These are phyloP conservation scores for Schoenoplectus tabernaemontani DNA, from an alignment of 202 grass and related monocot species.

Conservation along the genomic window DNA sequence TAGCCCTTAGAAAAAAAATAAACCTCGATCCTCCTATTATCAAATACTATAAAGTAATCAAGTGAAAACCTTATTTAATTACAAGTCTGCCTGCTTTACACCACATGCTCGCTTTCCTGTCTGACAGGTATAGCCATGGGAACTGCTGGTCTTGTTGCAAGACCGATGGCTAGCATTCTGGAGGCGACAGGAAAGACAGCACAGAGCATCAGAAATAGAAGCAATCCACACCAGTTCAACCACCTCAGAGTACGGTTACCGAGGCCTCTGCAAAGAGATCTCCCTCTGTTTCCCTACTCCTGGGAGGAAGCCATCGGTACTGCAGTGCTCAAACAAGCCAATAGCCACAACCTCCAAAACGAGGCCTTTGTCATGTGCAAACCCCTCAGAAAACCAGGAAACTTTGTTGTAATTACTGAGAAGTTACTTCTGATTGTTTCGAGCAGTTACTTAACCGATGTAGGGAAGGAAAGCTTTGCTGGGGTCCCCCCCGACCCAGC, in stretches of 20 bases:
- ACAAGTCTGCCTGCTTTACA: not conserved
- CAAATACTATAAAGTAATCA: not conserved
- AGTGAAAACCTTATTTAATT: not conserved
- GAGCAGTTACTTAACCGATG: conserved; percentile 49
- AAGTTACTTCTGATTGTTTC: conserved; percentile 54
- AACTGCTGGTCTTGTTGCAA: conserved; percentile 83
- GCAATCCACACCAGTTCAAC: conserved; percentile 72
- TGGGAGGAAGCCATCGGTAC: conserved; percentile 83
- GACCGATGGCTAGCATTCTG: conserved; percentile 86
- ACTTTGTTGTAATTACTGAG: conserved; percentile 65
- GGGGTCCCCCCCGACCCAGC: conserved; percentile 66
- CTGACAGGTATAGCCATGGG: conserved; percentile 89
- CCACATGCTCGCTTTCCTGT: conserved; percentile 18
- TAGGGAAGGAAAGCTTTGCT: conserved; percentile 47
- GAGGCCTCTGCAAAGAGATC: conserved; percentile 66
- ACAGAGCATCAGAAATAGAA: conserved; percentile 90
- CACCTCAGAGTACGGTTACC: conserved; percentile 57
- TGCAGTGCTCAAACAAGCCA: conserved; percentile 59
- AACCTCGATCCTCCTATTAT: not conserved
- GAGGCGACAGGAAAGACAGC: conserved; percentile 95
- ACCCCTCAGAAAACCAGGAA: conserved; percentile 40
- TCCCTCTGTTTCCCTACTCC: conserved; percentile 67
- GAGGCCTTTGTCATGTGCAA: conserved; percentile 91
- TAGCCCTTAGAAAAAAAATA: not conserved
- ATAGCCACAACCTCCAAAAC: conserved; percentile 55